Evolutionary conservation across 2,329 filamentous ascomycete species (phyloP), one percentile per base, ranked within the genome.

Genomic region (Beauveria pseudobassiana): DNA sequence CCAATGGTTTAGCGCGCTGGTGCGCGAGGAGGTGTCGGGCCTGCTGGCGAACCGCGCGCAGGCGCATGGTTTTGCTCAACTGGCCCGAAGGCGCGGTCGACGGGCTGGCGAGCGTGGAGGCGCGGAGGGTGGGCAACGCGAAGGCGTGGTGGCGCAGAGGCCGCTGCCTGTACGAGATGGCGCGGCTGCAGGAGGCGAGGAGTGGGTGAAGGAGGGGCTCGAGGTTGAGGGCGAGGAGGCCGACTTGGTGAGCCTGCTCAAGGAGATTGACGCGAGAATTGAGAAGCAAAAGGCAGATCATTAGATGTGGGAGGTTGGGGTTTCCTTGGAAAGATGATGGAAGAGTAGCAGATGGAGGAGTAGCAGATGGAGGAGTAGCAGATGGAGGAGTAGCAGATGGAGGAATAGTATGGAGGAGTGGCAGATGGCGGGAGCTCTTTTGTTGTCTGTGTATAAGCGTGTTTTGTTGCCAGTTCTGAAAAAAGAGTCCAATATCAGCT

Each of bases 131-230:
- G 48, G 92, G 89, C 45, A 98, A 99, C 74, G 87, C 90, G 1
- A 98, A 98, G 84, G 93, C 87, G 0, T 98, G 93, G 91, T 97
- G 91, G 88, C 82, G 95, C 64, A 81, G 90, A 64, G 95, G 90
- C 10, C 87, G 86, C 77, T 96, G 91, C 72, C 75, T 98, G 71
- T 76, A 88, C 66, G 95, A 99, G 84, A 98, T 98, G 95, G 89
- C 89, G 1, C 76, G 93, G 64, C 77, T 90, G 70, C 86, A 90
- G 61, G 93, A 98, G 83, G 92, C 93, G 1, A 80, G 80, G 86
- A 87, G 65, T 96, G 92, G 86, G 82, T 96, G 46, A 82, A 82
- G 66, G 82, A 85, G 71, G 92, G 86, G 0, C 74, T 96, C 62
- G 93, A 96, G 78, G 87, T 93, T 72, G 92, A 96, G 77, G 89